Percentiles rank a stretch among this genome's conserved stretches.
Conservation (phyloP, 371 early-diverging fungal genomes). For the Chytridium lagenaria region DNA sequence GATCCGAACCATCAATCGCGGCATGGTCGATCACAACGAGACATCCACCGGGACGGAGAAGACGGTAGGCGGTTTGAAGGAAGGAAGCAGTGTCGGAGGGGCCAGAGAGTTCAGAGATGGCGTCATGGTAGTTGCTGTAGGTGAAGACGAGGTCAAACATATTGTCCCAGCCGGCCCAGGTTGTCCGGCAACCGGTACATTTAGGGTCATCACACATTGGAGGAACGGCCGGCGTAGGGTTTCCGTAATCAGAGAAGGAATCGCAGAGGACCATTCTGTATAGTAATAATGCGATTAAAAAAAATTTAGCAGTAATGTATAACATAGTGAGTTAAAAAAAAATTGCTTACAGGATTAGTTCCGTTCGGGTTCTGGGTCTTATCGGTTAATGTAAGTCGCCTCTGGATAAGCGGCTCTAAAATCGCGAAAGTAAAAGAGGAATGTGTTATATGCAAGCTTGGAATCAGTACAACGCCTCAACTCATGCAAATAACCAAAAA, state of each 20-base stretch:
- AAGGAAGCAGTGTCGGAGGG: conserved; percentile 5
- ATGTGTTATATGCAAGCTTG: too few relatives aligned
- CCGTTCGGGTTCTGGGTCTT: conserved; percentile 33
- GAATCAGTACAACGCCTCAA: too few relatives aligned
- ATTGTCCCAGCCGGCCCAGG: conserved; percentile 31
- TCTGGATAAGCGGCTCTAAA: conserved; percentile 21
- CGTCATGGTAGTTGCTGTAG: conserved; percentile 32
- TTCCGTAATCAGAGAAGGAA: conserved; percentile 24
- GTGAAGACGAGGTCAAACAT: conserved; percentile 31
- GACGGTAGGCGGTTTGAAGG: neutral
- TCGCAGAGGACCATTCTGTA: conserved; percentile 28
- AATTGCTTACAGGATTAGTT: conserved; percentile 30
- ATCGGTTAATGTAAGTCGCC: conserved; percentile 24
- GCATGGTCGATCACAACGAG: conserved; percentile 31
- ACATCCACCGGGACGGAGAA: conserved; percentile 26
- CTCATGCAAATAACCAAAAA: too few relatives aligned
- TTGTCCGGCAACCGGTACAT: conserved; percentile 15
- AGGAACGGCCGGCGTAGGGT: conserved; percentile 25
- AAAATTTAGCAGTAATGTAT: too few relatives aligned
- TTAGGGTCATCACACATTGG: conserved; percentile 32
- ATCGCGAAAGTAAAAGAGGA: neutral
- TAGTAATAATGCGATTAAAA: too few relatives aligned
- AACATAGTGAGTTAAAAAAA: too few relatives aligned
- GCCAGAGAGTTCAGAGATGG: conserved; percentile 17
- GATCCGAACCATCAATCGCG: conserved; percentile 17